phyloP scores from a whole-genome alignment of 2,329 filamentous ascomycete genomes.

The Simplicillium aogashimaense region DNA sequence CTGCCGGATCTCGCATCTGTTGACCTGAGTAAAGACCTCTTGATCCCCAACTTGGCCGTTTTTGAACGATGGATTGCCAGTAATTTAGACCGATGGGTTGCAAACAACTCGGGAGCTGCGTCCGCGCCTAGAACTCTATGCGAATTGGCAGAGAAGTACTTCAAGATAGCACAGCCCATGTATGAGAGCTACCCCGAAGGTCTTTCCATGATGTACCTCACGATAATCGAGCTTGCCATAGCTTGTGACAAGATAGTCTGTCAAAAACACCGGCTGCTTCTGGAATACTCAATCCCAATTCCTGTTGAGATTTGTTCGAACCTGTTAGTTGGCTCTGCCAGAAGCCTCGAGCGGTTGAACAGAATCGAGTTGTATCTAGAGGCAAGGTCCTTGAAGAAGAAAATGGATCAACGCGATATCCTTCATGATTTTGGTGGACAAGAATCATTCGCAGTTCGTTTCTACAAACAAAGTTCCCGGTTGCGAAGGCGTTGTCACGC shows the following conservation, averaged over 20 bases:
- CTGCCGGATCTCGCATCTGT: too few species aligned
- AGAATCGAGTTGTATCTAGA: neutral
- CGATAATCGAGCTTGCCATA: neutral
- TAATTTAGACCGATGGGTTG: neutral
- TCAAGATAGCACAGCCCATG: neutral
- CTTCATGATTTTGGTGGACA: neutral
- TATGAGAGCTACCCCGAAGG: neutral
- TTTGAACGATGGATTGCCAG: neutral
- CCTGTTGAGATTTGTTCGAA: neutral
- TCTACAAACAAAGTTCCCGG: neutral
- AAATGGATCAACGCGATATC: neutral
- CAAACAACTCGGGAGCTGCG: neutral
- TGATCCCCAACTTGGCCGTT: neutral
- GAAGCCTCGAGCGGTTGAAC: neutral
- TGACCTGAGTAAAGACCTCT: neutral
- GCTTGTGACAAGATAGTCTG: neutral
- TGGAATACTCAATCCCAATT: neutral
- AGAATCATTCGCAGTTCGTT: neutral
- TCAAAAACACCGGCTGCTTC: neutral
- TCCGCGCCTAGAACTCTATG: neutral
- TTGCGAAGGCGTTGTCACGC: neutral
- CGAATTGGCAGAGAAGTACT: neutral
- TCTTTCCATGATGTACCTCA: neutral
- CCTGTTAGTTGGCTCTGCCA: neutral
- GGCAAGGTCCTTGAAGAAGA: neutral